These are phyloP conservation scores for Plantago elongata DNA, from an alignment of 257 asterid species.

Conservation along the genomic window DNA sequence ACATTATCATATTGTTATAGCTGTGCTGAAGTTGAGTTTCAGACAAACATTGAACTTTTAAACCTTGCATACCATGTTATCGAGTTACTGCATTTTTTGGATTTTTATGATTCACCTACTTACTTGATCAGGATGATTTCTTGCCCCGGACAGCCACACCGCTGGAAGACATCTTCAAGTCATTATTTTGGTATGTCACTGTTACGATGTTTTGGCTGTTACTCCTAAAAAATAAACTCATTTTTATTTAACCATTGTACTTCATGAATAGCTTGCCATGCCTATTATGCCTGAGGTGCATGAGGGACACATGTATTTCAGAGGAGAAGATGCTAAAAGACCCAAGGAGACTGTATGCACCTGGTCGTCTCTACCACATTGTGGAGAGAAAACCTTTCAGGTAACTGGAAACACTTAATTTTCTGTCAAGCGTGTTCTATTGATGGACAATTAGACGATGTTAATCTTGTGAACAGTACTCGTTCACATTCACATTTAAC, in stretches of 20 bases:
- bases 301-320: constrained; percentile 77
- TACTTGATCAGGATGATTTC: constrained; percentile 70
- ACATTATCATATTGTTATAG: background rate
- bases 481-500: background rate
- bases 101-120: constrained; percentile 7
- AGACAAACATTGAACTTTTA: no score
- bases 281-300: constrained; percentile 68
- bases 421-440: background rate
- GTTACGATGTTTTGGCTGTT: constrained; percentile 1
- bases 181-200: constrained; percentile 60
- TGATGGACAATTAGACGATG: background rate
- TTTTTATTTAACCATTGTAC: background rate
- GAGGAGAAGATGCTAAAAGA: constrained; percentile 83
- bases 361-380: constrained; percentile 90
- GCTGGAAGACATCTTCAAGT: constrained; percentile 91
- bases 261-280: constrained; percentile 67
- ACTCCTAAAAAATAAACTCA: constrained; percentile 1
- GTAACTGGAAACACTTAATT: constrained; percentile 26
- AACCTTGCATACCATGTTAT: background rate
- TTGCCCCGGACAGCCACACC: constrained; percentile 92
- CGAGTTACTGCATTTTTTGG: background rate
- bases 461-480: background rate
- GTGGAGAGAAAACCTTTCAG: constrained; percentile 83
- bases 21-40: background rate
- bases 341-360: constrained; percentile 75